Conservation (phyloP, 1,284 basidiomycete species). For the Neonothopanus nambi region DNA sequence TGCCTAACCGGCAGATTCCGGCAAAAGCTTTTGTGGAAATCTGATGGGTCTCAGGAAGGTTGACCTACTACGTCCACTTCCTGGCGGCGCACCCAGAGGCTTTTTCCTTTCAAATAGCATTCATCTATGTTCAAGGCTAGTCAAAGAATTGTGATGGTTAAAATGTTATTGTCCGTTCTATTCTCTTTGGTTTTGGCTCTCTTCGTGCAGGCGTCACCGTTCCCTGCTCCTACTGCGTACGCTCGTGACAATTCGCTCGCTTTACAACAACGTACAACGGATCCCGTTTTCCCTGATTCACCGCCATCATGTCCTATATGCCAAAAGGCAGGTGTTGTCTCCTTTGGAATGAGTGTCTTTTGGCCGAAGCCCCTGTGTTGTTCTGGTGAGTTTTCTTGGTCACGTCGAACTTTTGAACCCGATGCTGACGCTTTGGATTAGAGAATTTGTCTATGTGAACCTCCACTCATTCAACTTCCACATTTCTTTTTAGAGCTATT, state of each 20-base stretch:
- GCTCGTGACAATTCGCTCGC: too few relatives aligned
- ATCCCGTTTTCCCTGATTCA: too few relatives aligned
- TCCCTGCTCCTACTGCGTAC: neutral
- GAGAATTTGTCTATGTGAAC: neutral
- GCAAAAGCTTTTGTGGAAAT: too few relatives aligned
- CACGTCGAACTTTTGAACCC: neutral
- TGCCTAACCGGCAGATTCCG: too few relatives aligned
- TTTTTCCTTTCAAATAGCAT: neutral
- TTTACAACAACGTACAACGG: too few relatives aligned
- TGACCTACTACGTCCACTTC: slow-evolving; percentile 5
- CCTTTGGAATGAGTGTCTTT: neutral
- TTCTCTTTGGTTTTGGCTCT: slow-evolving; percentile 4
- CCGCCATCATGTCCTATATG: too few relatives aligned
- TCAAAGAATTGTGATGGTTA: neutral
- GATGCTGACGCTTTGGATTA: neutral
- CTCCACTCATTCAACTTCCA: neutral
- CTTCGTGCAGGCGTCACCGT: slow-evolving; percentile 14
- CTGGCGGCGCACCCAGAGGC: neutral
- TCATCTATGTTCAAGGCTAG: neutral
- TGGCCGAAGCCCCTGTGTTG: neutral
- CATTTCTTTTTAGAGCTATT: slow-evolving; percentile 39
- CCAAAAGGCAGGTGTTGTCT: too few relatives aligned
- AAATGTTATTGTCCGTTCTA: neutral
- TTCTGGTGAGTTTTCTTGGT: neutral
- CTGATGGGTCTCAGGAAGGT: too few relatives aligned